phyloP scores from a whole-genome alignment of 2,329 filamentous ascomycete genomes.

The Diaporthe vaccinii region DNA sequence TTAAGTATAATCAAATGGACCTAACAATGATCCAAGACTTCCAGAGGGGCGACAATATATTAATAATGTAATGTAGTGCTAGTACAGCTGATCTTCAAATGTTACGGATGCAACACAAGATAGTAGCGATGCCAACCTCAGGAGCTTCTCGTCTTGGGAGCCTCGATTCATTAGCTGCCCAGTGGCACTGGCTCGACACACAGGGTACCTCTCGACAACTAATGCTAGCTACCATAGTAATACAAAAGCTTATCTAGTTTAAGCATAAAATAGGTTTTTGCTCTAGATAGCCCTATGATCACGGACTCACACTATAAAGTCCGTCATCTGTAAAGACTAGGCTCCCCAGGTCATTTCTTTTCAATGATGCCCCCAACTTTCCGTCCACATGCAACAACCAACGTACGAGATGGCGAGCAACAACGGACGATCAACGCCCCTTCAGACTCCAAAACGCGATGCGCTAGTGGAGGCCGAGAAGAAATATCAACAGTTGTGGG shows the following conservation, averaged over 20 bases:
- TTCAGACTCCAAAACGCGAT: not conserved
- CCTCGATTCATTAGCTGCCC: too few species aligned
- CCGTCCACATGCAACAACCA: not conserved
- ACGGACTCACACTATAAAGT: not conserved
- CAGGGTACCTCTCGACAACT: too few species aligned
- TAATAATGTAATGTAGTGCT: too few species aligned
- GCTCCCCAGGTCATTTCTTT: not conserved
- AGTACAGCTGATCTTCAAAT: too few species aligned
- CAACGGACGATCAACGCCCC: slow-evolving; percentile 7
- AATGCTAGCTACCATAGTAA: not conserved
- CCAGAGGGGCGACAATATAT: too few species aligned
- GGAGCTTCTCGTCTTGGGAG: too few species aligned
- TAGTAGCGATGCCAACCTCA: too few species aligned
- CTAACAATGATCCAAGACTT: too few species aligned
- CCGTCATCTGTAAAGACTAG: not conserved
- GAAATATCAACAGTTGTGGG: slow-evolving; percentile 2
- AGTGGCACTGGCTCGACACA: too few species aligned
- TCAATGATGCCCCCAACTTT: not conserved
- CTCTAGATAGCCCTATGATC: not conserved
- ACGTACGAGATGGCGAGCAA: not conserved
- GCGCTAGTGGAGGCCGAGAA: not conserved
- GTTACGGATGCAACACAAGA: too few species aligned
- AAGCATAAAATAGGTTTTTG: not conserved
- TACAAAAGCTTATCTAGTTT: not conserved
- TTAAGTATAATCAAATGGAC: too few species aligned